Conservation (phyloP, 75 land plant genomes). For the Picea glauca region DNA sequence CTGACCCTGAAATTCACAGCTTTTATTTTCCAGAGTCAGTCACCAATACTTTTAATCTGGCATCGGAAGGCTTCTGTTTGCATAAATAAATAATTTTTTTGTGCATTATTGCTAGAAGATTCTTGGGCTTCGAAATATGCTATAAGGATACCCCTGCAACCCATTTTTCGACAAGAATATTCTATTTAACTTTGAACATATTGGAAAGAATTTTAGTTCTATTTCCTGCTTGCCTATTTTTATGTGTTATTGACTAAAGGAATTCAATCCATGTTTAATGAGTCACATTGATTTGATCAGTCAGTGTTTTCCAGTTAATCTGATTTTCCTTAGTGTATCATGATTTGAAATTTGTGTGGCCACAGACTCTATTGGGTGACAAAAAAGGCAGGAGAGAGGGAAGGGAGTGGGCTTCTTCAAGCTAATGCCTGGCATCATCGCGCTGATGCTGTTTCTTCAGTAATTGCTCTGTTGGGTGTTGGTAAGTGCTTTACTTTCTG, state of each 20-base stretch:
- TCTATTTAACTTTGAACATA: not conserved
- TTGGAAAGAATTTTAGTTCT: not conserved
- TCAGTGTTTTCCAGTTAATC: not conserved
- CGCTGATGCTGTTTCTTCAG: slow-evolving; percentile 96
- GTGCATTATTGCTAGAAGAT: not conserved
- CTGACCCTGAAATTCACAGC: too few relatives aligned
- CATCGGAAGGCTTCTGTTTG: too few relatives aligned
- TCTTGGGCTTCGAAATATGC: not conserved
- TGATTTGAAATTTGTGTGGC: not conserved
- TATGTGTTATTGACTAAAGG: not conserved
- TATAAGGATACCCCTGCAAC: not conserved
- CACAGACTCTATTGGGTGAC: slow-evolving; percentile 88
- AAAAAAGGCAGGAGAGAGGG: slow-evolving; percentile 82
- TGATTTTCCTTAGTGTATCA: not conserved
- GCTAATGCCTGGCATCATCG: slow-evolving; percentile 99
- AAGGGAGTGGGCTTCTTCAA: slow-evolving; percentile 81
- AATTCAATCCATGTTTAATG: not conserved
- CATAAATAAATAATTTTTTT: not conserved
- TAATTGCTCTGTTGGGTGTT: slow-evolving; percentile 95
- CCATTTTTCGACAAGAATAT: not conserved
- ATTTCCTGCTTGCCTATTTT: not conserved
- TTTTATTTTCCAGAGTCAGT: too few relatives aligned
- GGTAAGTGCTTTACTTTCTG: slow-evolving; percentile 46
- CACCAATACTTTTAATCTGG: too few relatives aligned
- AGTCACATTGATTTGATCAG: not conserved